Conservation (phyloP, 2,329 filamentous ascomycete genomes). For the Colletotrichum euphorbiae region DNA sequence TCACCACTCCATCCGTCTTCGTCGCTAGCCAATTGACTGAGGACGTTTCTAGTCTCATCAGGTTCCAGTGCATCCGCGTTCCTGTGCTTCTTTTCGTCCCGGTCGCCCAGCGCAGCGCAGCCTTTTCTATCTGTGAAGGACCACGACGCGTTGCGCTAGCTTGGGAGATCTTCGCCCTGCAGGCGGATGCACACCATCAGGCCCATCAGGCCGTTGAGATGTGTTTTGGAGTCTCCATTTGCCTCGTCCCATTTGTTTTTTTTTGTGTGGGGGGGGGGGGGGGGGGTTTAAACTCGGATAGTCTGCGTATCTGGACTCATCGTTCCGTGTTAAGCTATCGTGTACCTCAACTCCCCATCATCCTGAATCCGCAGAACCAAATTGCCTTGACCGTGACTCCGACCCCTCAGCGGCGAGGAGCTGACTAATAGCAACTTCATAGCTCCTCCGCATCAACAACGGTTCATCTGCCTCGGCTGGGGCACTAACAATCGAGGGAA, state of each 20-base stretch:
- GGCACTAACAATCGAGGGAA: conserved; percentile 10
- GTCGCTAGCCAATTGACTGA: conserved; percentile 22
- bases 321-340: background rate
- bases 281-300: too few relatives aligned
- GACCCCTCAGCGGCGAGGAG: background rate
- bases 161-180: conserved; percentile 1
- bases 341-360: background rate
- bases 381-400: background rate
- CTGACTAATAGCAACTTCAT: background rate
- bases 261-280: too few relatives aligned
- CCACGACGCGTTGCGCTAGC: conserved; percentile 13
- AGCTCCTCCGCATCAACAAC: background rate
- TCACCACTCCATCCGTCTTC: conserved; percentile 10
- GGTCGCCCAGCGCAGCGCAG: background rate
- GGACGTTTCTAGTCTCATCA: conserved; percentile 5
- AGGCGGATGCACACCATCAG: conserved; percentile 3
- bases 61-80: conserved; percentile 31
- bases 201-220: background rate
- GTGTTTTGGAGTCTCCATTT: background rate
- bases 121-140: conserved; percentile 2
- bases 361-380: background rate
- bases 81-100: conserved; percentile 7
- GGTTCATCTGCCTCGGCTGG: background rate
- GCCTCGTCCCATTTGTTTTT: background rate
- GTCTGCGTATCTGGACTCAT: background rate